Conservation (phyloP, 108 stramenopile genomes). For the Parietichytrium sp. region DNA sequence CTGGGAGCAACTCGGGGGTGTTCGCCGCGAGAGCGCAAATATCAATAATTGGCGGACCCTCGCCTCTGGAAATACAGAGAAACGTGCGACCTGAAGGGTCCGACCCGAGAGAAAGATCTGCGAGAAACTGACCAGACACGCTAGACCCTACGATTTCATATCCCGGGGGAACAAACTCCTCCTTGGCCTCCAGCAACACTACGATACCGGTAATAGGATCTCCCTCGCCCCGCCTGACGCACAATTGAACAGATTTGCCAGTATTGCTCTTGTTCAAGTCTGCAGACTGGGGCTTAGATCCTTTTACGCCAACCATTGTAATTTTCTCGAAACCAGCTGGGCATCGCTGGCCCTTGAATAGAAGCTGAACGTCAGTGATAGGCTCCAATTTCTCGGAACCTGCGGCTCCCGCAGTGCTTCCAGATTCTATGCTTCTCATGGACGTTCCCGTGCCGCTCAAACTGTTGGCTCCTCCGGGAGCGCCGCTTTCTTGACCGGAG, state of each 20-base stretch:
- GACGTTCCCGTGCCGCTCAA: no score
- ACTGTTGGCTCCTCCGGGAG: no score
- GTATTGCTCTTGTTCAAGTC: conserved; percentile 16
- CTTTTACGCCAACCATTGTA: background rate
- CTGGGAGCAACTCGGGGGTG: background rate
- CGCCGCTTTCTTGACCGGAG: no score
- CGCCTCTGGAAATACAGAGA: conserved; percentile 10
- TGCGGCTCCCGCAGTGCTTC: background rate
- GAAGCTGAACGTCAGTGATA: conserved; percentile 13
- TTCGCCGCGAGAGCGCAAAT: background rate
- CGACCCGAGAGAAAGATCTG: background rate
- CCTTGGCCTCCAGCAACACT: background rate
- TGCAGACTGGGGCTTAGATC: background rate
- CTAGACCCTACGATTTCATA: conserved; percentile 25
- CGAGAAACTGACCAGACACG: background rate
- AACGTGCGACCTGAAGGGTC: background rate
- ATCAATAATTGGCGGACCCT: background rate
- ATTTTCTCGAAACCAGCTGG: background rate
- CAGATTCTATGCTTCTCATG: background rate
- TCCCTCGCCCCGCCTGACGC: background rate
- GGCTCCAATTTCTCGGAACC: conserved; percentile 4
- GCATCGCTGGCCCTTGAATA: conserved; percentile 6
- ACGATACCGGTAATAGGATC: conserved; percentile 8
- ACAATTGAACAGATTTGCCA: background rate
- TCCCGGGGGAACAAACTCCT: conserved; percentile 34